phyloP scores from a whole-genome alignment of 2,329 filamentous ascomycete genomes.

The Fusarium graminum region DNA sequence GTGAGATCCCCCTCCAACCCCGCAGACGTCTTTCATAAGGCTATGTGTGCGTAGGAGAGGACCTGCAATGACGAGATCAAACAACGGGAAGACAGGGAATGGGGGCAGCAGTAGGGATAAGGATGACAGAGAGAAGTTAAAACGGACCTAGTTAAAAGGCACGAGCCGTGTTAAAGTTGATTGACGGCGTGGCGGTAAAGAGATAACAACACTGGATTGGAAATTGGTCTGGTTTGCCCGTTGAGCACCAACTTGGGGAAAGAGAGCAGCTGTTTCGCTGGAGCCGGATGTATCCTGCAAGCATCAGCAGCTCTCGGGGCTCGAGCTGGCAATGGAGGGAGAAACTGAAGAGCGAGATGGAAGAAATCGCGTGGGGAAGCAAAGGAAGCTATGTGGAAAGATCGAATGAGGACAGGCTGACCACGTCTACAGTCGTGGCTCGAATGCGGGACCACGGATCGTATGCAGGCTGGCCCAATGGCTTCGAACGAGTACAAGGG shows the following conservation, averaged over 20 bases:
- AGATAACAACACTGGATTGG: conserved; percentile 47
- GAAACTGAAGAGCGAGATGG: conserved; percentile 51
- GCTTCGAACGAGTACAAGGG: conserved; percentile 50
- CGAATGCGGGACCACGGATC: conserved; percentile 55
- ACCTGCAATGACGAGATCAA: conserved; percentile 37
- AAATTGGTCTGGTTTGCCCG: conserved; percentile 49
- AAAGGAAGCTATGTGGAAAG: conserved; percentile 51
- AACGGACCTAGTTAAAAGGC: conserved; percentile 51
- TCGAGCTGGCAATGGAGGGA: conserved; percentile 50
- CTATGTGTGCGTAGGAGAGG: conserved; percentile 35
- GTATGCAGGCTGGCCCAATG: conserved; percentile 57
- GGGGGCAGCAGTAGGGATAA: conserved; percentile 35
- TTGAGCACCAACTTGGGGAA: conserved; percentile 43
- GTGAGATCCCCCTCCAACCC: conserved; percentile 48
- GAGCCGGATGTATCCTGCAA: conserved; percentile 52
- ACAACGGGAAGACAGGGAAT: conserved; percentile 38
- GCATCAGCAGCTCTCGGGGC: conserved; percentile 50
- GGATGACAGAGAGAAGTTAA: conserved; percentile 40
- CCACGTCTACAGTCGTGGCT: conserved; percentile 57
- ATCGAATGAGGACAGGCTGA: conserved; percentile 53
- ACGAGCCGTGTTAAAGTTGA: conserved; percentile 39
- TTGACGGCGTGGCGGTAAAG: conserved; percentile 49
- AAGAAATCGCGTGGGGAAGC: conserved; percentile 54
- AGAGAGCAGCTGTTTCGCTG: conserved; percentile 51
- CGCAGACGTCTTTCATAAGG: conserved; percentile 49